Base-by-base conservation (phyloP, 2,329 filamentous ascomycete genomes). In the Harringtonia lauricola region DNA sequence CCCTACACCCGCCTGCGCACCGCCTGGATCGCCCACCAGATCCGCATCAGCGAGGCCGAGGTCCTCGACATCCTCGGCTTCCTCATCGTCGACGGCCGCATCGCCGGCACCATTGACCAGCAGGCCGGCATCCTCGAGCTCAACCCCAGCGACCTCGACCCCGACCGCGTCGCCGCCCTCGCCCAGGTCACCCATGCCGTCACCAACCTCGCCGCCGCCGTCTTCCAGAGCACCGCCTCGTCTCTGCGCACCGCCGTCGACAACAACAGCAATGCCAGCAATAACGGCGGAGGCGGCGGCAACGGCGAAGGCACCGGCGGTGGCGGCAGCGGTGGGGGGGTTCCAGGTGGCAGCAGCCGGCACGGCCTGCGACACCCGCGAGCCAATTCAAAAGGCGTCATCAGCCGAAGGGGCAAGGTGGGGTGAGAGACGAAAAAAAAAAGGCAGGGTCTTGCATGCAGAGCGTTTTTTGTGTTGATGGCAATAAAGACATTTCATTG, bases 21-120 rank as follows among this genome's bases (percentile, higher is more conserved):
- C 21, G 70, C 72, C 18, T 95, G 94, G 72, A 87, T 98, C 53
- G 88, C 88, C 24, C 81, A 82, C 55, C 82, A 90, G 55, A 81
- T 98, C 50, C 84, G 84, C 59, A 94, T 98, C 51, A 81, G 83
- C 24, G 75, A 87, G 38, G 68, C 76, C 14, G 92, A 98, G 64
- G 88, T 95, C 3, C 83, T 94, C 64, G 92, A 98, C 55, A 96
- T 98, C 49, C 68, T 96, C n/a, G 83, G 88, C 39, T 95, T 89
- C 64, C 71, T 96, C 42, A 96, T 98, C 51, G 76, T 95, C 48
- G 87, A 95, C 59, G 82, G 85, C 56, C 86, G 88, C 60, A 80
- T 98, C 52, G 73, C 80, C 41, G 92, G 87, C 49, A 84, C 83
- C 62, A 90, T 98, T 57, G 85, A 98, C 64, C 86, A 96, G 65